phyloP scores from a whole-genome alignment of 73 alveolate genomes.

The Tetrahymena thermophila region DNA sequence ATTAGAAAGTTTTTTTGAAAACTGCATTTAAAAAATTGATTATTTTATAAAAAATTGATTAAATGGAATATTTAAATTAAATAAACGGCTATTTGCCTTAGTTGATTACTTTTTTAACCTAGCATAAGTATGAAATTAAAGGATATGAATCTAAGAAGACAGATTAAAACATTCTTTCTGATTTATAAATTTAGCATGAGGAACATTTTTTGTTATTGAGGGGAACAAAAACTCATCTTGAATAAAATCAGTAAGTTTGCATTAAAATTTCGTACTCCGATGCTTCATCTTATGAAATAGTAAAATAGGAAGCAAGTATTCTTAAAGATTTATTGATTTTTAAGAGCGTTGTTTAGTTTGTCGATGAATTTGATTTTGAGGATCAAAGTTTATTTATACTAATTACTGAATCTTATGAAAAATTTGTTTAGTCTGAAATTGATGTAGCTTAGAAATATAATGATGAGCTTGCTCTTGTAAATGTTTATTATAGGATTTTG shows the following conservation, averaged over 20 bases:
- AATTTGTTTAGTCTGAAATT: background rate
- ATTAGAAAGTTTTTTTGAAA: no score
- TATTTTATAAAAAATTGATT: background rate
- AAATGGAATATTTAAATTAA: background rate
- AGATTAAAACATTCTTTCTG: background rate
- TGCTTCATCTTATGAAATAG: background rate
- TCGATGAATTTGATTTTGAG: background rate
- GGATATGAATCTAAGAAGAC: background rate
- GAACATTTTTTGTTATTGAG: background rate
- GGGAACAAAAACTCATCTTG: background rate
- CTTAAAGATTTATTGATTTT: background rate
- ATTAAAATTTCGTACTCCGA: background rate
- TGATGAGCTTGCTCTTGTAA: background rate
- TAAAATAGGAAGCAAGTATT: background rate
- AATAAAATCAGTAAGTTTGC: background rate
- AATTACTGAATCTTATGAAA: background rate
- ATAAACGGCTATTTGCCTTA: background rate
- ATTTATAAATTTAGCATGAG: background rate
- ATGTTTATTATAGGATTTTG: background rate
- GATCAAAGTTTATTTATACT: background rate
- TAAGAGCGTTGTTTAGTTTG: background rate
- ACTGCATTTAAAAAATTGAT: background rate
- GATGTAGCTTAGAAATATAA: background rate
- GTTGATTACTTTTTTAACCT: background rate
- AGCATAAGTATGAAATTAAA: background rate